phyloP scores from a whole-genome alignment of 2,329 filamentous ascomycete genomes.

The Fusarium sp. region DNA sequence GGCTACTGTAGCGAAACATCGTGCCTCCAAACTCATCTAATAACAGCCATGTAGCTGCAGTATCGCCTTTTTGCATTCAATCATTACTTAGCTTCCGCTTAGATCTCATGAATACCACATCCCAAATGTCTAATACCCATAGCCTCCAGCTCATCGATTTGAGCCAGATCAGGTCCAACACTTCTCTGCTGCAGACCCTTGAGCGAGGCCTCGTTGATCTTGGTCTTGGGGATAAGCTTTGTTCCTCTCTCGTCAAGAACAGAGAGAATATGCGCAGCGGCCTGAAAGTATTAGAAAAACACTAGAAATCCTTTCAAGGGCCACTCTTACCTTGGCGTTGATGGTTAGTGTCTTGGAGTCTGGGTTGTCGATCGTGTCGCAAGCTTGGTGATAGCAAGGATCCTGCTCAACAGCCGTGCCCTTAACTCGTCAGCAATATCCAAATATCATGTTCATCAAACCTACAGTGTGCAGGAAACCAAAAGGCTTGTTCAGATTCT shows the following conservation, averaged over 20 bases:
- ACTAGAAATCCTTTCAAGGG: fast-evolving
- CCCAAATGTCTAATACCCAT: constrained; percentile 54
- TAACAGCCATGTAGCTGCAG: too few species aligned
- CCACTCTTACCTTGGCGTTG: constrained; percentile 40
- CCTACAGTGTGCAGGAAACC: constrained; percentile 41
- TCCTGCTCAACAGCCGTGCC: constrained; percentile 42
- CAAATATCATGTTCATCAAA: fast-evolving
- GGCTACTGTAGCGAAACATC: background rate
- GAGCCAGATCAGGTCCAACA: constrained; percentile 35
- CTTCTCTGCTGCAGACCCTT: constrained; percentile 29
- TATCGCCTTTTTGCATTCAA: too few species aligned
- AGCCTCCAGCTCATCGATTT: constrained; percentile 53
- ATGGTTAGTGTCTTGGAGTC: constrained; percentile 51
- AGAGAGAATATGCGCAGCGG: constrained; percentile 62
- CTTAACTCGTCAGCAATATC: background rate
- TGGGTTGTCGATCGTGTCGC: constrained; percentile 55
- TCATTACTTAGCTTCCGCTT: background rate
- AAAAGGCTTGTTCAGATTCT: constrained; percentile 49
- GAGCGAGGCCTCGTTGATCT: constrained; percentile 28
- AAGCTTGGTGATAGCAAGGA: constrained; percentile 52
- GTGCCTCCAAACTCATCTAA: too few species aligned
- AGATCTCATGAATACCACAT: constrained; percentile 48
- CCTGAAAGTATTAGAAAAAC: constrained; percentile 8
- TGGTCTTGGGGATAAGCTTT: constrained; percentile 46
- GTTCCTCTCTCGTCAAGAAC: constrained; percentile 44